These are phyloP conservation scores for Gossypium anomalum DNA, from an alignment of 345 rosid genomes.

Conservation along the genomic window DNA sequence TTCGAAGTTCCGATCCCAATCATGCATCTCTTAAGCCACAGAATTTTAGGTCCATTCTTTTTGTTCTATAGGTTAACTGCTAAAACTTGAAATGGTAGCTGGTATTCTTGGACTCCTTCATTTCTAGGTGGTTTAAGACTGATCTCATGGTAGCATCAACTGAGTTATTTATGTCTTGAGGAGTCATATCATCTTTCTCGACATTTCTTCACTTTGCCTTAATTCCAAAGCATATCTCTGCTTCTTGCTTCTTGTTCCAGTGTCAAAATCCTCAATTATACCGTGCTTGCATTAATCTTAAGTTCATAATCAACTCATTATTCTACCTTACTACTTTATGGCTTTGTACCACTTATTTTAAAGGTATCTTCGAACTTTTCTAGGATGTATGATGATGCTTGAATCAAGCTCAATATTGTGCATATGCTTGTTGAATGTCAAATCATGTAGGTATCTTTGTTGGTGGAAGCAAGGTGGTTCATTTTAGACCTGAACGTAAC, in stretches of 20 bases:
- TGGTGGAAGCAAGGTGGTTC: constrained; percentile 98
- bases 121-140: not conserved
- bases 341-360: not conserved
- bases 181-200: constrained; percentile 6
- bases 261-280: not conserved
- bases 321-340: not conserved
- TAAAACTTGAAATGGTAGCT: not conserved
- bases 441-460: constrained; percentile 69
- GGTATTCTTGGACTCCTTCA: not conserved
- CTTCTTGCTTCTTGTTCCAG: not conserved
- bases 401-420: constrained; percentile 8
- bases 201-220: constrained; percentile 3
- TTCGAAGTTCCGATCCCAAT: not conserved
- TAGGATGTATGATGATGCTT: not conserved
- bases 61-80: not conserved
- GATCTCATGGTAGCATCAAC: constrained; percentile 1
- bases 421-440: constrained; percentile 3
- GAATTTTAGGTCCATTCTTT: not conserved
- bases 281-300: not conserved
- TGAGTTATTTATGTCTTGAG: constrained; percentile 7
- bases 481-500: constrained; percentile 68
- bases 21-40: not conserved
- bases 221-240: not conserved
- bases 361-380: not conserved
- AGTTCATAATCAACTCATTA: not conserved